Evolutionary conservation across 1,284 basidiomycete genomes (phyloP).

Genomic region (Cryptococcus amylolentus): DNA sequence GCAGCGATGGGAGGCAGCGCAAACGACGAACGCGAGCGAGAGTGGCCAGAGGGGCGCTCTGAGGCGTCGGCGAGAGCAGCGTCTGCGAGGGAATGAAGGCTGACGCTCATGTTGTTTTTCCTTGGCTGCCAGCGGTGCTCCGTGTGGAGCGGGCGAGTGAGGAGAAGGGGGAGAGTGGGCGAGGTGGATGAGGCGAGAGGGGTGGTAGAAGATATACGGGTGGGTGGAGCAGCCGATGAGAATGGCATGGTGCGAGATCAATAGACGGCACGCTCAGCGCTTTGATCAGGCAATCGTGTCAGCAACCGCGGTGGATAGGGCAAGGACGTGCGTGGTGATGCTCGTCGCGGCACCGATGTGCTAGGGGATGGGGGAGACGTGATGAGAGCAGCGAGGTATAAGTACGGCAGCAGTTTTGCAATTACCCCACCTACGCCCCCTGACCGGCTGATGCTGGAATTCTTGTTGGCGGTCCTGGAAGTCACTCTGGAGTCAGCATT

Average conservation of each 20-base stretch:
- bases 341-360: neutral
- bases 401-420: neutral
- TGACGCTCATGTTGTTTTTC: neutral
- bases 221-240: neutral
- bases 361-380: neutral
- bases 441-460: neutral
- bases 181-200: neutral
- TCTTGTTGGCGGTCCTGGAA: neutral
- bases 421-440: neutral
- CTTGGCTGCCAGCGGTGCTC: neutral
- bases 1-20: slow-evolving; percentile 9
- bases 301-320: too few relatives aligned
- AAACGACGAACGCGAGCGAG: neutral
- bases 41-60: neutral
- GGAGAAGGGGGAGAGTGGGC: neutral
- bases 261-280: neutral
- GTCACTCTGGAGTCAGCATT: neutral
- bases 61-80: slow-evolving; percentile 11
- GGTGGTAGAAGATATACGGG: neutral
- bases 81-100: slow-evolving; percentile 10
- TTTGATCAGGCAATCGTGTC: too few relatives aligned
- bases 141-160: neutral
- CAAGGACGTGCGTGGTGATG: neutral
- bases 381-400: neutral
- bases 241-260: neutral